Evolutionary conservation across 257 asterid species (phyloP).

Genomic region (Fraxinus pennsylvanica): DNA sequence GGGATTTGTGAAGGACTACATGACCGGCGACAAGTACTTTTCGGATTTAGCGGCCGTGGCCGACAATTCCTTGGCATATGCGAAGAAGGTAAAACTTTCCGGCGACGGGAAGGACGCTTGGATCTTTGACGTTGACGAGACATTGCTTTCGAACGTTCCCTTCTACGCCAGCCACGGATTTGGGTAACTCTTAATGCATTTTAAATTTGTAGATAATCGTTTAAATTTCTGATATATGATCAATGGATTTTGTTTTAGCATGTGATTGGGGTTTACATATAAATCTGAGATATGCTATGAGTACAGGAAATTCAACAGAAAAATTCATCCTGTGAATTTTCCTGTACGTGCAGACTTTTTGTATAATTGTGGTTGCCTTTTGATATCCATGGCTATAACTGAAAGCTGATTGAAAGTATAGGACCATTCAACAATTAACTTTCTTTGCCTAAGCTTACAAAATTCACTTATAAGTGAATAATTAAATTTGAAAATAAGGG

Average conservation of each 20-base stretch:
- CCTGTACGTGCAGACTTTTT: no score
- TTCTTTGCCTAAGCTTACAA: not conserved
- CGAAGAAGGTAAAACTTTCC: constrained; percentile 36
- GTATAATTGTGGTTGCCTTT: not conserved
- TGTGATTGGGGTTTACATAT: not conserved
- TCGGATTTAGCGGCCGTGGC: constrained; percentile 71
- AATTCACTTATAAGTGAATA: not conserved
- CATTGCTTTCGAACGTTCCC: constrained; percentile 76
- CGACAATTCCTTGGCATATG: constrained; percentile 46
- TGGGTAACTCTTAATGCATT: constrained; percentile 48
- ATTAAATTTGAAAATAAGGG: not conserved
- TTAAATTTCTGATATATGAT: not conserved
- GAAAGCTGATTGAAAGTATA: not conserved
- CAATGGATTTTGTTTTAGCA: not conserved
- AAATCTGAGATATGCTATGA: no score
- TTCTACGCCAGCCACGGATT: constrained; percentile 66
- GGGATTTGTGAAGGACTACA: constrained; percentile 57
- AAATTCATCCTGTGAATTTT: no score
- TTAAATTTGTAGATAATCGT: not conserved
- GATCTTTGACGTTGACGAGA: constrained; percentile 91
- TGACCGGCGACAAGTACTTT: constrained; percentile 48
- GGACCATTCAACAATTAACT: not conserved
- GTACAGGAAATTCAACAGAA: no score
- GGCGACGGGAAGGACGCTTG: constrained; percentile 73
- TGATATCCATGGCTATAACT: not conserved